Base-by-base conservation (phyloP, 2,329 filamentous ascomycete species). In the Aureobasidium leucospermi region DNA sequence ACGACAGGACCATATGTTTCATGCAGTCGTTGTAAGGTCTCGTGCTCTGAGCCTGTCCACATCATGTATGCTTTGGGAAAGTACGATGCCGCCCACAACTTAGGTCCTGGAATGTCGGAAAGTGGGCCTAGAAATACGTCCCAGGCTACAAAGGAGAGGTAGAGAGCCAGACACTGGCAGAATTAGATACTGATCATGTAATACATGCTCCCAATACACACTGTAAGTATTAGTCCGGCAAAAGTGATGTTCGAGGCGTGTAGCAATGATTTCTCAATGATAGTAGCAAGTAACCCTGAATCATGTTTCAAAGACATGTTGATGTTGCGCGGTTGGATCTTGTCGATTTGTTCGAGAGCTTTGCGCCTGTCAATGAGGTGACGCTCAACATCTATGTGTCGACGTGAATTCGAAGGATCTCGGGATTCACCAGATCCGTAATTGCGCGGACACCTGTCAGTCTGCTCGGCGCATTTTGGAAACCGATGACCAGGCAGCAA, bases 111-210 rank as follows among this genome's bases (percentile, higher is more conserved):
- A 31, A 74, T 74, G 43, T 74, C 71, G 19, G 68, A 65, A 0
- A 79, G 68, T 2, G 77, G 76, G 31, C 77, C 73, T 59, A 79
- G 73, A 63, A 70, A 77, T n/a, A 74, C 62, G 55, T 71, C 72
- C 66, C 77, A 75, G 41, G 75, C 46, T 4, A 41, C 39, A 6
- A 10, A 38, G 6, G 28, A 9, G 1, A 38, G 6, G 16, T 51
- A 48, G 16, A 57, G 23, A 9, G 28, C 36, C 5, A 61, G 36
- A 43, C 19, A 28, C 58, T 59, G n/a, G 1, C 2, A 16, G 3
- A 11, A 34, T 58, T 3, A 58, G 43, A 15, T n/a, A 10, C 11
- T 10, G 11, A 7, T n/a, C 9, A 38, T 39, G 16, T 5, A 41
- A 29, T 15, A 5, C 9, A 6, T 29, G 15, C 6, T 31, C 8